Evolutionary conservation across 768 basidiomycete species (phyloP).

Genomic region (Pleurotus sapidus): DNA sequence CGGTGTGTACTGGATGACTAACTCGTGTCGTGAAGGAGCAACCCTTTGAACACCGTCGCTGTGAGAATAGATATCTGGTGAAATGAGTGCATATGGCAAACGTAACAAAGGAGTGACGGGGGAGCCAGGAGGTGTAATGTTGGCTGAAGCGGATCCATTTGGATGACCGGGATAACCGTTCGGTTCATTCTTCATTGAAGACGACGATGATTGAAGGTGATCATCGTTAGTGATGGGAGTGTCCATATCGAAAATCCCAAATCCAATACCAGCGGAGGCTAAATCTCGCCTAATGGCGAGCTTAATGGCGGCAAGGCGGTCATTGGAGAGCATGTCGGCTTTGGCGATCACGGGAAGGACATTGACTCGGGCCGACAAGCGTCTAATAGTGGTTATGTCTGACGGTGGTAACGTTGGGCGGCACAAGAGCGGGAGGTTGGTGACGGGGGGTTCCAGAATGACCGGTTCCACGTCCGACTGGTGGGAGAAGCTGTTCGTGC

Average conservation of each 20-base stretch:
- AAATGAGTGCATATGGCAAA: conserved; percentile 82
- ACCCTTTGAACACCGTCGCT: conserved; percentile 71
- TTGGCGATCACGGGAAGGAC: conserved; percentile 84
- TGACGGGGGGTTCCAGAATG: conserved; percentile 77
- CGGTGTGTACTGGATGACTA: conserved; percentile 72
- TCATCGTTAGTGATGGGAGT: conserved; percentile 40
- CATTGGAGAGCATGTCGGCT: conserved; percentile 79
- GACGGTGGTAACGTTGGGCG: conserved; percentile 64
- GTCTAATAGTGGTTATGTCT: conserved; percentile 77
- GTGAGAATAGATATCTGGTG: conserved; percentile 82
- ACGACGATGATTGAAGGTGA: conserved; percentile 25
- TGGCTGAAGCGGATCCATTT: conserved; percentile 48
- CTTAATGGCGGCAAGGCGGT: conserved; percentile 77
- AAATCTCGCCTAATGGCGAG: conserved; percentile 77
- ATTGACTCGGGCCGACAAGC: conserved; percentile 79
- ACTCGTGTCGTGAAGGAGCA: conserved; percentile 62
- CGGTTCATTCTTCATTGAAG: conserved; percentile 47
- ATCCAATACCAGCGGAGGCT: conserved; percentile 82
- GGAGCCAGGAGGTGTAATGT: conserved; percentile 65
- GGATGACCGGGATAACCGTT: conserved; percentile 50
- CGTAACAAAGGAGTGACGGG: conserved; percentile 60
- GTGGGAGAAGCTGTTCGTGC: conserved; percentile 69
- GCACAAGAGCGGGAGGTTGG: conserved; percentile 66
- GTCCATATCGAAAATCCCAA: conserved; percentile 86
- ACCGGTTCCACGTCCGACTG: conserved; percentile 65